phyloP scores from a whole-genome alignment of 73 alveolate genomes.

The Breviolum minutum region DNA sequence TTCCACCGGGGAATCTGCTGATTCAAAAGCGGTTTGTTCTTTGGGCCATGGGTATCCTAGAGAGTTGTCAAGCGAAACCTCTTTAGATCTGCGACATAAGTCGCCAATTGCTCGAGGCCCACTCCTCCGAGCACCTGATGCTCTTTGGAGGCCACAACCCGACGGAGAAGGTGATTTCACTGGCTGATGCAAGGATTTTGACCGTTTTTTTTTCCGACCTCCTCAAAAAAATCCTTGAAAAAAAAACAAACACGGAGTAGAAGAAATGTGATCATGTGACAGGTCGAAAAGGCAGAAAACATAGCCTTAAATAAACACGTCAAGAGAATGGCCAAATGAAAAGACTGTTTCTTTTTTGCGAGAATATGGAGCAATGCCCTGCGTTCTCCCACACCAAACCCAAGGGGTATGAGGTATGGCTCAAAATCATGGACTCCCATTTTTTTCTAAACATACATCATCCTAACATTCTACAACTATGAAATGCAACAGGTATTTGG shows the following conservation, averaged over 20 bases:
- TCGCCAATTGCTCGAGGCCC: conserved; percentile 2
- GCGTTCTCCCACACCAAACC: no score
- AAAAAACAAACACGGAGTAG: not conserved
- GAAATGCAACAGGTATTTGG: no score
- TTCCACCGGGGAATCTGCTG: not conserved
- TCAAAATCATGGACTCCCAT: not conserved
- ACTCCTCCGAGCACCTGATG: conserved; percentile 44
- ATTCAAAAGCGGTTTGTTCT: not conserved
- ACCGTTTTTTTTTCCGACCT: not conserved
- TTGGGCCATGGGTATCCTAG: not conserved
- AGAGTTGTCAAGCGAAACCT: not conserved
- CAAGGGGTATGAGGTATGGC: no score
- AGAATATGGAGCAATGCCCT: no score
- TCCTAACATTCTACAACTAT: no score
- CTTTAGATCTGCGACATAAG: not conserved
- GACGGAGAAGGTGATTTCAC: not conserved
- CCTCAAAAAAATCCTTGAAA: not conserved
- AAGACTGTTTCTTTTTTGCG: no score
- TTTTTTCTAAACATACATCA: no score
- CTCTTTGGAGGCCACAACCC: conserved; percentile 65
- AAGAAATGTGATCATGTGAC: not conserved
- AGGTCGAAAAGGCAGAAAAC: not conserved
- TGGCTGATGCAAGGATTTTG: no score
- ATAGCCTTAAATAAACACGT: no score
- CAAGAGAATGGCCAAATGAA: no score